Evolutionary conservation across 257 asterid genomes (phyloP), one percentile per base, ranked within the genome.

Genomic region (Solanum gracilifrons): DNA sequence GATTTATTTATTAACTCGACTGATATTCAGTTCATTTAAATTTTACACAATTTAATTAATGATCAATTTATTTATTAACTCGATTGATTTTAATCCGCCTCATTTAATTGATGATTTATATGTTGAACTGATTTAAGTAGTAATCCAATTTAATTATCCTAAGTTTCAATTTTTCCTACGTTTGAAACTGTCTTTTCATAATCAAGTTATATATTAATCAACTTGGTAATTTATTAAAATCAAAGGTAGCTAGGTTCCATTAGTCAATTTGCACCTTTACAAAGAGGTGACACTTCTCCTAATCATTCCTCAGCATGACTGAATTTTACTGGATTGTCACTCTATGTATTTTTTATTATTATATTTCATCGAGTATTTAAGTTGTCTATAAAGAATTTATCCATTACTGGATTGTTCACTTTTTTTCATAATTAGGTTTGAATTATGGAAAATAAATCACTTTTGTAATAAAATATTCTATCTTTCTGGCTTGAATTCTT

Each of bases 371-470:
- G 4, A 51, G 62, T 51, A 51, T 51, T 51, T 18, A 51, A 16
- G 4, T 18, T 18, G 3, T 6, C 7, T 3, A 7, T 4, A 68
- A 1, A 66, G 1, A 5, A 1, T 23, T 62, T 23, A 62, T 62
- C 3, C 0, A 0, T 23, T 4, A 23, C 1, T 62, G 3, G n/a
- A n/a, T n/a, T 13, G 0, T 13, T 68, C 8, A 7, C 6, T 13
- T 29, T 0, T 13, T 11, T 11, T 0, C 11, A 69, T 68, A 7
- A 68, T 6, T 51, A 51, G 3, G 23, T 68, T 68, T 15, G 36
- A 13, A 6, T 68, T 13, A 3, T 68, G 11, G 0, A 2, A 66
- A 68, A 13, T 6, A 68, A 68, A 27, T 68, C 5, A 13, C 5
- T 12, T 66, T 66, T 11, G 35, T 4, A 5, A 25, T 16, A 20